These are phyloP conservation scores for Misopates orontium DNA, from an alignment of 257 asterid genomes.

Conservation along the genomic window DNA sequence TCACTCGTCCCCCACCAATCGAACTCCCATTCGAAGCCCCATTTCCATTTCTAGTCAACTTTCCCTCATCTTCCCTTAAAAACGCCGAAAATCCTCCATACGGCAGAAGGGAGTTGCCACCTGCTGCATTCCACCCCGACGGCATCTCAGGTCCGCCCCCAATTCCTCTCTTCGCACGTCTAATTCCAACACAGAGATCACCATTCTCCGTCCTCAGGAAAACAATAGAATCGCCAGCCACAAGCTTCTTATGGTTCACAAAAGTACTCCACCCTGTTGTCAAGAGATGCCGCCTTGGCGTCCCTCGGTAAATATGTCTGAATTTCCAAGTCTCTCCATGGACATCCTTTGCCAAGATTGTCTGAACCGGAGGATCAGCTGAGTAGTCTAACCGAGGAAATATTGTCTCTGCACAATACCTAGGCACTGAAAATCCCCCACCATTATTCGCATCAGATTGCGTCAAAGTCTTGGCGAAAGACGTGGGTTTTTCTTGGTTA, in stretches of 20 bases:
- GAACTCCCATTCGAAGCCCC: constrained; percentile 29
- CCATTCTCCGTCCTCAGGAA: constrained; percentile 78
- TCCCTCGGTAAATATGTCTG: constrained; percentile 88
- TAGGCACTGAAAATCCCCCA: constrained; percentile 67
- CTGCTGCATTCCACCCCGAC: constrained; percentile 60
- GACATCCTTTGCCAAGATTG: constrained; percentile 78
- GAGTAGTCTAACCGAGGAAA: constrained; percentile 60
- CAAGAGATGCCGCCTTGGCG: constrained; percentile 90
- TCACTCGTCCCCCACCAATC: constrained; percentile 52
- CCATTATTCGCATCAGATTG: constrained; percentile 73
- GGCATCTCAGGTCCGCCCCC: constrained; percentile 64
- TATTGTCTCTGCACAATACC: constrained; percentile 69
- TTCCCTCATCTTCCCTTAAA: constrained; percentile 60
- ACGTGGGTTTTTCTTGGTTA: constrained; percentile 50
- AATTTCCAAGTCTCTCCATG: constrained; percentile 94
- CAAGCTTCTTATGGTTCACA: constrained; percentile 87
- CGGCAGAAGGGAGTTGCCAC: constrained; percentile 41
- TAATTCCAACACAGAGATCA: constrained; percentile 85
- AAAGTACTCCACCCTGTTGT: constrained; percentile 97
- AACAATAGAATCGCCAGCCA: constrained; percentile 93
- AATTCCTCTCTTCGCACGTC: constrained; percentile 77
- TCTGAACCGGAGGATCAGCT: constrained; percentile 66
- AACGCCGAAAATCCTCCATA: constrained; percentile 70
- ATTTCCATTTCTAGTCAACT: constrained; percentile 33
- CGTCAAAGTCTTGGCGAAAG: constrained; percentile 62